Percentiles rank a stretch among this genome's conserved stretches.
These are phyloP conservation scores for Podosphaera fusca DNA, from an alignment of 2,329 filamentous ascomycete genomes.

Conservation along the genomic window DNA sequence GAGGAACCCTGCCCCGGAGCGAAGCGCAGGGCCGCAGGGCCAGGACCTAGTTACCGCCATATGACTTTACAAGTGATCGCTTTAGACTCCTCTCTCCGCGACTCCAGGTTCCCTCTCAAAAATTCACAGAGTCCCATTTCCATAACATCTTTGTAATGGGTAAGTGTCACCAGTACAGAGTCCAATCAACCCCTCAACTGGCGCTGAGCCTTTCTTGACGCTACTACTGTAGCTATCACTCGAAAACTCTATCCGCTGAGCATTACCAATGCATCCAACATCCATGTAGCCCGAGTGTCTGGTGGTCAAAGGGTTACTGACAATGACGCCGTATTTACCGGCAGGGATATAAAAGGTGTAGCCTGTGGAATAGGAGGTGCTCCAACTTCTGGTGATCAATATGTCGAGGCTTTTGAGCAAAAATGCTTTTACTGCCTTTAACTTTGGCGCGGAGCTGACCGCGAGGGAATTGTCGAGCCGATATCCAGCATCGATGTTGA, in stretches of 20 bases:
- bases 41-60: too few relatives aligned
- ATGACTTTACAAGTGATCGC: too few relatives aligned
- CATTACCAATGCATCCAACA: conserved; percentile 16
- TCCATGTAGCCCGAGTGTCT: conserved; percentile 17
- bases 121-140: conserved; percentile 12
- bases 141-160: conserved; percentile 19
- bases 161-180: conserved; percentile 18
- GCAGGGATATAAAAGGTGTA: conserved; percentile 17
- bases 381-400: conserved; percentile 14
- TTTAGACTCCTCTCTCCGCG: too few relatives aligned
- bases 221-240: conserved; percentile 18
- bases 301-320: conserved; percentile 18
- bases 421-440: neutral
- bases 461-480: conserved; percentile 16
- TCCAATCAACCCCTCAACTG: conserved; percentile 20
- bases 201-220: conserved; percentile 15
- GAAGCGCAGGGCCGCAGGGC: too few relatives aligned
- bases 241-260: conserved; percentile 13
- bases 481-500: conserved; percentile 15
- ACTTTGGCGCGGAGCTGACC: conserved; percentile 2
- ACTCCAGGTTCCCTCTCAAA: too few relatives aligned
- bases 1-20: too few relatives aligned
- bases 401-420: neutral
- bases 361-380: conserved; percentile 14
- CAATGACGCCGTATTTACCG: conserved; percentile 19